Evolutionary conservation across 2,329 filamentous ascomycete species (phyloP).

Genomic region (Fonsecaea erecta): DNA sequence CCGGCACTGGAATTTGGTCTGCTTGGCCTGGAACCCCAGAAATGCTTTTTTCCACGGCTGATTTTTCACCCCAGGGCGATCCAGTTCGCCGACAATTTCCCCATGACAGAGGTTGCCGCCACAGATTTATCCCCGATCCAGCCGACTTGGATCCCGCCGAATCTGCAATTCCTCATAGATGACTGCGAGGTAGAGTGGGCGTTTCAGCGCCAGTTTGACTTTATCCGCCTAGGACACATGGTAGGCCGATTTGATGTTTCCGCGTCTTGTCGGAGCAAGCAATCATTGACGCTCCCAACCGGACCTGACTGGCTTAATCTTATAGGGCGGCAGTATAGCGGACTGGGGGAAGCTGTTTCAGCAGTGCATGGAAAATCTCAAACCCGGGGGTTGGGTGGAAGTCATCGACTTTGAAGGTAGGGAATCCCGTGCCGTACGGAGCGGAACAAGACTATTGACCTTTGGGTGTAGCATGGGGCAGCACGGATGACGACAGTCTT

Average conservation of each 20-base stretch:
- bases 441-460: not conserved
- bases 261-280: not conserved
- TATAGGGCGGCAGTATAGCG: slow-evolving; percentile 42
- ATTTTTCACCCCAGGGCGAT: slow-evolving; percentile 41
- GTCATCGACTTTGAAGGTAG: slow-evolving; percentile 39
- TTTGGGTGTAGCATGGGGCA: slow-evolving; percentile 34
- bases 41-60: slow-evolving; percentile 31
- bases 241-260: not conserved
- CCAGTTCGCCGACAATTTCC: slow-evolving; percentile 40
- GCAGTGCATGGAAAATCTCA: slow-evolving; percentile 38
- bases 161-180: slow-evolving; percentile 54
- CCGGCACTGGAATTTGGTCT: slow-evolving; percentile 66
- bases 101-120: slow-evolving; percentile 38
- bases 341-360: slow-evolving; percentile 40
- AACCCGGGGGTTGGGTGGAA: slow-evolving; percentile 41
- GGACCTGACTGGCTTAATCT: not conserved
- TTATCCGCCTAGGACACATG: slow-evolving; percentile 46
- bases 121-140: slow-evolving; percentile 42
- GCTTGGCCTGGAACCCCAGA: slow-evolving; percentile 38
- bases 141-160: slow-evolving; percentile 45
- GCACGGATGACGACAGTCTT: slow-evolving; percentile 40
- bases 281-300: not conserved
- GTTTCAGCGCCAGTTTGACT: slow-evolving; percentile 46
- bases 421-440: not conserved
- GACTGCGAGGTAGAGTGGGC: slow-evolving; percentile 50